Conservation (phyloP, 257 asterid genomes). For the Solanum sitiens region DNA sequence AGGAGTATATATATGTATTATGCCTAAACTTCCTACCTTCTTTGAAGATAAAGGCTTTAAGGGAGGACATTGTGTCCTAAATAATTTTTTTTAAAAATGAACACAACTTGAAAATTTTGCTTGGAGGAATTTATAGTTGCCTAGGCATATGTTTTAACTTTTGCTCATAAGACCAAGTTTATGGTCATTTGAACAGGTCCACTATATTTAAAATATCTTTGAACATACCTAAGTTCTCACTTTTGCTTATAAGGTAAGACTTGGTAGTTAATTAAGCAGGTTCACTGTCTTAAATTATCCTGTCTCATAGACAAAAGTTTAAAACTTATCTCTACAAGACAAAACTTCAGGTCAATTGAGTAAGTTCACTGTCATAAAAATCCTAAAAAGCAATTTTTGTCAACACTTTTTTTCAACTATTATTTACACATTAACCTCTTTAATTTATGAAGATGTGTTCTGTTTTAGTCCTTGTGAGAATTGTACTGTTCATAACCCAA, state of each 20-base stretch:
- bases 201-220: too few species aligned
- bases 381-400: too few species aligned
- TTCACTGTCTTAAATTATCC: neutral
- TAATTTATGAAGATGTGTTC: neutral
- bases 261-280: too few species aligned
- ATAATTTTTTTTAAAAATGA: too few species aligned
- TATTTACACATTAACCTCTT: neutral
- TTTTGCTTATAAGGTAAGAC: neutral
- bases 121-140: neutral
- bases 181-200: neutral
- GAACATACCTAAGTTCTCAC: neutral
- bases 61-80: neutral
- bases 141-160: neutral
- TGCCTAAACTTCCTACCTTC: neutral
- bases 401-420: neutral
- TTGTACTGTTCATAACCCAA: neutral
- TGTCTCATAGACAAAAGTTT: neutral
- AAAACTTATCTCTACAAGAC: neutral
- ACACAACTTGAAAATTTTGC: too few species aligned
- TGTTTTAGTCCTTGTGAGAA: neutral
- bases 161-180: neutral
- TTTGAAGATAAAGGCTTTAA: neutral
- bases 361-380: neutral
- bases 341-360: neutral
- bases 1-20: too few species aligned